Base-by-base conservation (phyloP, 805 yeast species). In the Kluyveromyces aestuarii region DNA sequence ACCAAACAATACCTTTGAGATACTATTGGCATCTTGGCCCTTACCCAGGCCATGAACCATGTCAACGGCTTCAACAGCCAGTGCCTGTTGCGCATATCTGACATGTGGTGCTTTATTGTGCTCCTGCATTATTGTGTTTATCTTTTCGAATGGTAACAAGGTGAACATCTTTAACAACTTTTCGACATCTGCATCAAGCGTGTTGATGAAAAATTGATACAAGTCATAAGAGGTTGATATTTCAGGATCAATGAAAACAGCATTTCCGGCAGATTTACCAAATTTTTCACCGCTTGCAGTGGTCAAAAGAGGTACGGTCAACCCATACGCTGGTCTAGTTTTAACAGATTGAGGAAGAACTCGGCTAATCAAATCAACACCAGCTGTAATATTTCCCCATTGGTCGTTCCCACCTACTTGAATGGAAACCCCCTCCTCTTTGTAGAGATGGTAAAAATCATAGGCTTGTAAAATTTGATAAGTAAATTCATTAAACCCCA, bases 371-470 rank as follows among this genome's bases (percentile, higher is more conserved):
- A 93, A 72, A 59, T 93, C 99, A 38, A 87, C 77, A 0, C 99
- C 99, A 0, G 98, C 97, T 1, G 95, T 87, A 50, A 93, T 93
- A 59, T 93, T 93, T 1, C 99, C 99, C 89, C 96, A 93, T 67
- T 93, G 99, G 63, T 93, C 99, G 61, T 86, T 89, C 6, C 99
- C 99, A 21, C 99, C 99, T 36, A 86, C 81, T 69, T 93, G 98
- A 13, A 89, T 67, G 40, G 74, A 72, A 40, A 90, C 90, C 3
- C 71, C 66, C 37, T 77, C 67, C 14, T 76, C 63, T 37, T 74
- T 74, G 69, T 79, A 80, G 50, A 93, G 68, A 61, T 90, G 88
- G 74, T 84, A 88, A 61, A 88, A 93, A 62, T 93, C 99, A 63
- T 79, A 93, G 0, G 96, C 98, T 66, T 93, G 99, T 48, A 93